These are phyloP conservation scores for Pisolithus albus DNA, from an alignment of 768 basidiomycete species.

Conservation along the genomic window DNA sequence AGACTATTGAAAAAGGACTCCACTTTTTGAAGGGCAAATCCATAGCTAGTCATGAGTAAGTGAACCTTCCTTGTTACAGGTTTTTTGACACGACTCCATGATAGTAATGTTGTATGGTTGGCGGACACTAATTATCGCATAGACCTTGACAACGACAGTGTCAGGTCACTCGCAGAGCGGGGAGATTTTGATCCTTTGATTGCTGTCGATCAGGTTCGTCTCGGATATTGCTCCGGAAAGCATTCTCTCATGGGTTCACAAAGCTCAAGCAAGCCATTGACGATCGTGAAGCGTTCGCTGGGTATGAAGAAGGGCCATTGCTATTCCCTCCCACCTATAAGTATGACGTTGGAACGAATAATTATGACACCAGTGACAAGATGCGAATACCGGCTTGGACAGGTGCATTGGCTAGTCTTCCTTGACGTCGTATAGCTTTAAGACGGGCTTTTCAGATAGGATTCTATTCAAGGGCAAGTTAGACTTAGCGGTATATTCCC, in stretches of 20 bases:
- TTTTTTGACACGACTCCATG: slow-evolving; percentile 1
- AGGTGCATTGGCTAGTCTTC: slow-evolving; percentile 41
- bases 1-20: slow-evolving; percentile 75
- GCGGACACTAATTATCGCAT: slow-evolving; percentile 97
- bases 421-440: slow-evolving; percentile 4
- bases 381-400: slow-evolving; percentile 97
- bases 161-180: slow-evolving; percentile 54
- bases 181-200: slow-evolving; percentile 70
- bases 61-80: slow-evolving; percentile 2
- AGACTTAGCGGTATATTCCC: slow-evolving; percentile 71
- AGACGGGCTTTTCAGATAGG: slow-evolving; percentile 59
- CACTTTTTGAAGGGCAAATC: slow-evolving; percentile 88
- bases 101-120: slow-evolving; percentile 86
- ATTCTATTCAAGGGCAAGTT: slow-evolving; percentile 79
- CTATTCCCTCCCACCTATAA: slow-evolving; percentile 95
- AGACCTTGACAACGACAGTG: slow-evolving; percentile 76
- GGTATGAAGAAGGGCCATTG: slow-evolving; percentile 84
- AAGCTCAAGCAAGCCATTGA: slow-evolving; percentile 74
- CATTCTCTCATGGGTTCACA: background rate
- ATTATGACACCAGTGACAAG: slow-evolving; percentile 95
- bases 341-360: slow-evolving; percentile 75
- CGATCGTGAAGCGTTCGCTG: slow-evolving; percentile 63
- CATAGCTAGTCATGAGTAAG: slow-evolving; percentile 86
- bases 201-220: slow-evolving; percentile 76
- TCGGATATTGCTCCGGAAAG: background rate